Evolutionary conservation across 2,329 filamentous ascomycete genomes (phyloP), one percentile per base, ranked within the genome.

Genomic region (Penicillium sp.): DNA sequence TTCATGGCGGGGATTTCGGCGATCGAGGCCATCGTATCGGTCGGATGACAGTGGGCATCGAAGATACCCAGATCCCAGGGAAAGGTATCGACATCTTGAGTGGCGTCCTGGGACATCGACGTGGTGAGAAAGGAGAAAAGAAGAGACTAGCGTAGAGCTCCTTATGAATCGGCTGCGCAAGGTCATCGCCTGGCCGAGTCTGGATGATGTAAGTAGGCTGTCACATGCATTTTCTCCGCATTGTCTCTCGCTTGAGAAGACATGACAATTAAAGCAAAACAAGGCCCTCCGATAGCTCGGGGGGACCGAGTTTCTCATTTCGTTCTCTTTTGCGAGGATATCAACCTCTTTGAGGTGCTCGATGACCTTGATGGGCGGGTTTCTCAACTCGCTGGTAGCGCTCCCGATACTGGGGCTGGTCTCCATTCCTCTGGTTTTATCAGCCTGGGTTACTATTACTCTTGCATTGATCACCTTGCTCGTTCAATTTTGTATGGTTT

Each of bases 41-140:
- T 89, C 7, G 87, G 87, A 70, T 89, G 87, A 66, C 87, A 89
- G 71, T 89, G 87, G 33, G 86, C 86, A 70, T 89, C 87, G 65
- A 82, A 87, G 51, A 89, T 80, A 22, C 85, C 85, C 30, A 88
- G 68, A 45, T 86, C 78, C 86, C 86, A 88, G n/a, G 86, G 86
- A 25, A 88, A 86, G 10, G 65, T 58, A 25, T 69, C 58, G 16
- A 65, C 58, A 25, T 69, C 57, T 26, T 69, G 52, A 11, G 22
- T 14, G 13, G 7, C 4, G 16, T 35, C 22, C 33, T 63, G 35
- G 11, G 63, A 55, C 58, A 52, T 63, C 25, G 65, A 58, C 62
- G 53, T 65, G n/a, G 55, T 63, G 55, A 63, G 6, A 8, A 13
- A 19, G 6, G 57, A 28, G 26, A 28, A 19, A 57, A 55, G 25